phyloP scores from a whole-genome alignment of 441 rosid species.

The Populus hybrid region DNA sequence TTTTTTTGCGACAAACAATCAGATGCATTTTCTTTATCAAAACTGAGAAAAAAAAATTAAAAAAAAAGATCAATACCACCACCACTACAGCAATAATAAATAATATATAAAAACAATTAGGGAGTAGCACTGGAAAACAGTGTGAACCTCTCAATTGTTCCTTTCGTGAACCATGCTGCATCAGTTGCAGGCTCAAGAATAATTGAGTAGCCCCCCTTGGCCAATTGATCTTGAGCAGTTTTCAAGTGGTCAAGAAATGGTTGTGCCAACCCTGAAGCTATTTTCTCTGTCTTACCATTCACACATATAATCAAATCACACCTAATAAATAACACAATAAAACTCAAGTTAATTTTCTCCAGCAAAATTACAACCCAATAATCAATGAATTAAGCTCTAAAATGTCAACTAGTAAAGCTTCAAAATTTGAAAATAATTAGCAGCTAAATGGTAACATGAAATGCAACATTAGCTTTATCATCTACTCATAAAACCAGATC shows the following conservation, averaged over 20 bases:
- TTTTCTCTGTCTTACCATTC: slow-evolving; percentile 77
- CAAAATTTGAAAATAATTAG: neutral
- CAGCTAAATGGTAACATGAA: neutral
- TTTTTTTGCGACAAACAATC: neutral
- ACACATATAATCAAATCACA: slow-evolving; percentile 83
- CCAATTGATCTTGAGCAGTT: slow-evolving; percentile 80
- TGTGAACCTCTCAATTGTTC: slow-evolving; percentile 71
- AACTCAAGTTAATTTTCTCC: slow-evolving; percentile 10
- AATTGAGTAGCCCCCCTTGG: slow-evolving; percentile 91
- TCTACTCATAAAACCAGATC: slow-evolving; percentile 9
- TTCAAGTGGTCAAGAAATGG: slow-evolving; percentile 92
- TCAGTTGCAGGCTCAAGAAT: slow-evolving; percentile 50
- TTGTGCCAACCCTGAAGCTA: slow-evolving; percentile 86
- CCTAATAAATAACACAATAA: slow-evolving; percentile 36
- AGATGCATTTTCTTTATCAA: neutral
- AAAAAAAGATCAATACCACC: neutral
- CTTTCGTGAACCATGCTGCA: slow-evolving; percentile 85
- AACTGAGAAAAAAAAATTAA: neutral
- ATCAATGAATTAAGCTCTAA: neutral
- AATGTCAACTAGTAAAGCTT: slow-evolving; percentile 1
- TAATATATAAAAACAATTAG: neutral
- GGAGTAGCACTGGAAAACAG: slow-evolving; percentile 4
- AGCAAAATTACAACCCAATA: slow-evolving; percentile 6
- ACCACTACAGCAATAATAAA: neutral
- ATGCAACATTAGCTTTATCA: neutral